Base-by-base conservation (phyloP, 202 grass and related monocot species). In the Hordeum pubiflorum region DNA sequence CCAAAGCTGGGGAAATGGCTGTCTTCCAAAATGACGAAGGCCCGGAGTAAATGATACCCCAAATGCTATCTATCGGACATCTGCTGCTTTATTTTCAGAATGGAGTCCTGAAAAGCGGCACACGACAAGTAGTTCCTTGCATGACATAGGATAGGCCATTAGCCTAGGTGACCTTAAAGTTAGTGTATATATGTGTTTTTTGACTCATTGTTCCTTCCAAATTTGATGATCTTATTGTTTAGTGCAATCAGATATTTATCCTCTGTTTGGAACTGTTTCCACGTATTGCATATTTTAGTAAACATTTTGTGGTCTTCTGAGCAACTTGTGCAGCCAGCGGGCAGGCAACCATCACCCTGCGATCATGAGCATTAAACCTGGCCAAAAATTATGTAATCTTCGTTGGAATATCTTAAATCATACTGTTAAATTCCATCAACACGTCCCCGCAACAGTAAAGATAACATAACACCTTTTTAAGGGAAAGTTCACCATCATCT, bases 1-100 rank as follows among this genome's bases (percentile, higher is more conserved):
- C 52, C 84, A 2, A 80, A 63, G 43, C 33, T 83, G 43, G 80
- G 69, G 40, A 86, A 83, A 61, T 86, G 84, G 88, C 4, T 86
- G 5, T 86, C 84, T 56, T 89, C 20, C 2, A 83, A 83, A 80
- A 84, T 75, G 44, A 17, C 46, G 0, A 88, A 83, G 69, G 34
- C 70, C 20, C 40, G 3, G 31, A 61, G 24, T 18, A 80, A 69
- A 17, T 70, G 54, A 84, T n/a, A 44, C 39, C 17, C 17, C 5
- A 14, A 61, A 32, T 50, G 17, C 58, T 21, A 24, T 43, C 21
- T 62, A 20, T 70, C 61, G n/a, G 31, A 34, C 43, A 61, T 31
- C 12, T 40, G 12, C 39, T 18, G 26, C 3, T 44, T 80, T 76
- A 58, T 58, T 62, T 38, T 18, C 41, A 10, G 24, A 72, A 64